phyloP scores from a whole-genome alignment of 306 rosid species.

The Albizia julibrissin region DNA sequence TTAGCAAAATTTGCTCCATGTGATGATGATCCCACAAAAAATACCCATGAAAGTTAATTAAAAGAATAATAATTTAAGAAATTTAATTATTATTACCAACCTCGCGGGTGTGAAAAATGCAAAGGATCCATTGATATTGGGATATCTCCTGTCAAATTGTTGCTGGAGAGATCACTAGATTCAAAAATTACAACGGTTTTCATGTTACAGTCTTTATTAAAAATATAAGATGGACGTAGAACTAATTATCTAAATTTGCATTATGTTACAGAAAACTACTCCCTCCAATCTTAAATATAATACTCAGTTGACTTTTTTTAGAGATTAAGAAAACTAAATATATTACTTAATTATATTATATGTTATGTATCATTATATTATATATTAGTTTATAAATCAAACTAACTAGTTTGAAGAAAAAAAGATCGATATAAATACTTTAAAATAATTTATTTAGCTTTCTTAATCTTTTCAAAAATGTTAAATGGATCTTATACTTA shows the following conservation, averaged over 20 bases:
- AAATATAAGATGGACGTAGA: background rate
- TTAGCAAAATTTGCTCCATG: background rate
- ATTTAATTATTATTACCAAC: background rate
- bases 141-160: background rate
- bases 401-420: too few species aligned
- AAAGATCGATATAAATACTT: too few species aligned
- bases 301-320: too few species aligned
- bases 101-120: background rate
- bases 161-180: conserved; percentile 13
- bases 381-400: too few species aligned
- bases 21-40: background rate
- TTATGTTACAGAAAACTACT: background rate
- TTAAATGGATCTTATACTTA: too few species aligned
- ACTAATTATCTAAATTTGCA: background rate
- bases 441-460: too few species aligned
- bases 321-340: too few species aligned
- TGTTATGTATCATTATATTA: too few species aligned
- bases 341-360: too few species aligned
- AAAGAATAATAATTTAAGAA: background rate
- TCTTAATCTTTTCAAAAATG: too few species aligned
- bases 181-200: background rate
- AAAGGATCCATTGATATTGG: conserved; percentile 1
- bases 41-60: background rate
- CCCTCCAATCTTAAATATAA: too few species aligned
- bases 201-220: background rate